Evolutionary conservation across 129 eudicot species (phyloP).

Genomic region (Chrysanthemum seticuspe): DNA sequence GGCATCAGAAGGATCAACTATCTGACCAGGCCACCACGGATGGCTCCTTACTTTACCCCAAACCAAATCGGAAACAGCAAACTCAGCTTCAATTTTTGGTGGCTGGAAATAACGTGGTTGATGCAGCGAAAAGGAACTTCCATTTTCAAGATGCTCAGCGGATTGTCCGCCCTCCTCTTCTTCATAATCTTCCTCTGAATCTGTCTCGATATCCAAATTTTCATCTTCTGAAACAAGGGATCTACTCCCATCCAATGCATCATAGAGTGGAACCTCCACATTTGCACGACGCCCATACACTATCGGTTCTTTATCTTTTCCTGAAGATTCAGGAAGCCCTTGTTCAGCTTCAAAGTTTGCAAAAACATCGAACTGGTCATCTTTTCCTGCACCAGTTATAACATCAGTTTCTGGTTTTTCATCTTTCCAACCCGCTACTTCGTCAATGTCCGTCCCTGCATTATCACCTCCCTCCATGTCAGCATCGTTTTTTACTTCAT

Average conservation of each 20-base stretch:
- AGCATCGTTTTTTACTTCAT: slow-evolving; percentile 30
- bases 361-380: not conserved
- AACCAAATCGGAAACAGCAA: slow-evolving; percentile 64
- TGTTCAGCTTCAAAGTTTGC: slow-evolving; percentile 16
- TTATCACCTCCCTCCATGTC: slow-evolving; percentile 35
- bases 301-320: slow-evolving; percentile 27
- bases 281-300: slow-evolving; percentile 35
- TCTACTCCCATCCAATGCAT: slow-evolving; percentile 24
- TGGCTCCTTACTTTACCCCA: slow-evolving; percentile 97
- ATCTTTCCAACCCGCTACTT: slow-evolving; percentile 41
- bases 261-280: slow-evolving; percentile 35
- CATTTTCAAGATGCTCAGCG: slow-evolving; percentile 30
- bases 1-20: slow-evolving; percentile 67
- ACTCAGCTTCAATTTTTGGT: slow-evolving; percentile 60
- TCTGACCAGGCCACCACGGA: slow-evolving; percentile 99
- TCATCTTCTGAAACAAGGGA: slow-evolving; percentile 32
- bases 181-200: slow-evolving; percentile 28
- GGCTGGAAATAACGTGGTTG: slow-evolving; percentile 49
- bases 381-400: slow-evolving; percentile 19
- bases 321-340: slow-evolving; percentile 23
- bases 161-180: slow-evolving; percentile 19
- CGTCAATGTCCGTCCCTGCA: slow-evolving; percentile 45
- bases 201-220: slow-evolving; percentile 29
- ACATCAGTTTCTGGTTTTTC: slow-evolving; percentile 22
- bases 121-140: slow-evolving; percentile 20